phyloP scores from a whole-genome alignment of 108 stramenopile genomes.

The Conticribra weissflogii region DNA sequence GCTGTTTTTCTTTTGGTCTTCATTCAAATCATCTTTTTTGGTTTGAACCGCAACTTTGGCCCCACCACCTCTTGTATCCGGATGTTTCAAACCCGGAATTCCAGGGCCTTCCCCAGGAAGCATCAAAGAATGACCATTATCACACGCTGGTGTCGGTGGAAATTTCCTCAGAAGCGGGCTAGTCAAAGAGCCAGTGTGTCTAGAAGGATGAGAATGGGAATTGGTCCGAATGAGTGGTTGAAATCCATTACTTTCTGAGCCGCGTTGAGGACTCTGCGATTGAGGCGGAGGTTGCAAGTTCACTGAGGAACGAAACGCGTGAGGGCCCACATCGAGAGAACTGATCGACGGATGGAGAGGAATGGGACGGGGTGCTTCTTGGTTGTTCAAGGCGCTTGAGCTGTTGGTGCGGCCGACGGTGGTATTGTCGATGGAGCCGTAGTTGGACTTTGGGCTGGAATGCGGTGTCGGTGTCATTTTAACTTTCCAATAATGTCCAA shows the following conservation, averaged over 20 bases:
- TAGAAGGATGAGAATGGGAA: background rate
- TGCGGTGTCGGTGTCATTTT: too few species aligned
- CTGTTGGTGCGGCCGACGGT: background rate
- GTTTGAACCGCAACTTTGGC: background rate
- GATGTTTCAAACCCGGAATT: background rate
- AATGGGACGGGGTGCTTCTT: background rate
- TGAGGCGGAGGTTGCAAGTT: constrained; percentile 1
- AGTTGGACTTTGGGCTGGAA: background rate
- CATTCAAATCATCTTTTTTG: background rate
- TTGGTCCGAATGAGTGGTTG: background rate
- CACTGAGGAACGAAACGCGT: constrained; percentile 27
- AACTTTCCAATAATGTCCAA: too few species aligned
- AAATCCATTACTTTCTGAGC: background rate
- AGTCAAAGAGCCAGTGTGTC: constrained; percentile 1
- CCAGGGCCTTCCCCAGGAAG: background rate
- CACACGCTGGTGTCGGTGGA: too few species aligned
- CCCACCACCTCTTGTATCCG: background rate
- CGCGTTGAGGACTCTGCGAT: background rate
- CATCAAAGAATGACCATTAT: constrained; percentile 1
- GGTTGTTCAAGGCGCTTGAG: background rate
- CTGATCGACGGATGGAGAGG: constrained; percentile 19
- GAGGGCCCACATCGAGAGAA: constrained; percentile 20
- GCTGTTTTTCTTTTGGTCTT: constrained; percentile 1
- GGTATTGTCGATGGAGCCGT: constrained; percentile 9
- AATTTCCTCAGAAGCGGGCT: constrained; percentile 27